Evolutionary conservation across 768 basidiomycete genomes (phyloP), one percentile per base, ranked within the genome.

Genomic region (Clavaria fumosa): DNA sequence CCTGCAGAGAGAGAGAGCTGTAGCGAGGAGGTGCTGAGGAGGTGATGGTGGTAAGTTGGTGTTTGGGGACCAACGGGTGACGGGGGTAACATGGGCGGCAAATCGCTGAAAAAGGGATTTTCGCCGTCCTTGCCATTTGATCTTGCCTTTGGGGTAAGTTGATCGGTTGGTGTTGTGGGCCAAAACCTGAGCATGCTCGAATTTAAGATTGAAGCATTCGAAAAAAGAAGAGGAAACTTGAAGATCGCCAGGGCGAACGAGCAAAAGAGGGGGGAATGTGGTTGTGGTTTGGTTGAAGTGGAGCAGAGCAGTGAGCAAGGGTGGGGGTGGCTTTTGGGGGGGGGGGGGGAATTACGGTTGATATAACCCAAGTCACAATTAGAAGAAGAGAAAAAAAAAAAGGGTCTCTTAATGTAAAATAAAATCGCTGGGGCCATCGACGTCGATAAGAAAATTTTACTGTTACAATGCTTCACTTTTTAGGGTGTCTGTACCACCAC

Each of bases 21-120:
- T 21, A 51, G 49, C 35, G 40, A 3, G 41, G 48, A 24, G 40
- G 45, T 45, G 11, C 45, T 45, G 34, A 66, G 57, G 10, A 65
- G 54, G 11, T 62, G 65, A 42, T 64, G 66, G 40, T 47, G 51
- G 41, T 47, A 55, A 32, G 39, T 23, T 40, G 45, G n/a, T 35
- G 46, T 34, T 43, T 54, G 30, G 53, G 39, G 44, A 83, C 78
- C 50, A 82, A 82, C 3, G 79, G 80, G 50, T 82, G 78, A 43
- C 49, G 53, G 37, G 62, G 59, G n/a, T n/a, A n/a, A n/a, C n/a
- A n/a, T n/a, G n/a, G n/a, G n/a, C n/a, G n/a, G n/a, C n/a, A n/a
- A n/a, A n/a, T n/a, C n/a, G n/a, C n/a, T n/a, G n/a, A n/a, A n/a
- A n/a, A n/a, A n/a, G n/a, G n/a, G n/a, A n/a, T n/a, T n/a, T n/a